Percentiles rank a stretch among this genome's conserved stretches.
phyloP scores from a whole-genome alignment of 225 moss, liverwort and hornwort species.

The Pleurozium schreberi region DNA sequence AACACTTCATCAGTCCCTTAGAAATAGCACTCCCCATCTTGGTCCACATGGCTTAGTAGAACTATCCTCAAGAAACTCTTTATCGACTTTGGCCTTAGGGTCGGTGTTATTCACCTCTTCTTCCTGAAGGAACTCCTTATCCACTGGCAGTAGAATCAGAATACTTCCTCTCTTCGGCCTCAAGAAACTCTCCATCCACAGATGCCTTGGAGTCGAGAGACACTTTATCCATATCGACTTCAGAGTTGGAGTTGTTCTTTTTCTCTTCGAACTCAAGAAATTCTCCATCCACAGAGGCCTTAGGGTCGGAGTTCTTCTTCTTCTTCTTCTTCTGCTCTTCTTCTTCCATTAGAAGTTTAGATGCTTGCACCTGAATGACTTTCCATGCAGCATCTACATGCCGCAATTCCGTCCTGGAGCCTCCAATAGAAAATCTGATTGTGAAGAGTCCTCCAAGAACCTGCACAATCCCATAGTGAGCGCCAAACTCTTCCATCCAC shows the following conservation, averaged over 20 bases:
- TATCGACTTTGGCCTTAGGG: neutral
- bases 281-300: neutral
- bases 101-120: neutral
- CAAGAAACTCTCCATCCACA: neutral
- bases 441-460: constrained; percentile 43
- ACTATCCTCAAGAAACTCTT: neutral
- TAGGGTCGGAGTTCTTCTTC: neutral
- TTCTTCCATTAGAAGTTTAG: neutral
- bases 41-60: neutral
- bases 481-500: neutral
- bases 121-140: neutral
- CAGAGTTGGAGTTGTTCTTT: neutral
- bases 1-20: neutral
- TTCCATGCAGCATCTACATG: constrained; percentile 63
- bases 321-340: neutral
- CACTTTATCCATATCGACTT: neutral
- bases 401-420: constrained; percentile 31
- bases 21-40: neutral
- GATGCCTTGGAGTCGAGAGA: neutral
- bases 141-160: neutral
- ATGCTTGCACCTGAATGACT: constrained; percentile 36
- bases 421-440: constrained; percentile 44
- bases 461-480: constrained; percentile 6
- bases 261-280: neutral
- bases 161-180: neutral